Evolutionary conservation across 352 stramenopile genomes (phyloP).

Genomic region (Phytophthora multivora): DNA sequence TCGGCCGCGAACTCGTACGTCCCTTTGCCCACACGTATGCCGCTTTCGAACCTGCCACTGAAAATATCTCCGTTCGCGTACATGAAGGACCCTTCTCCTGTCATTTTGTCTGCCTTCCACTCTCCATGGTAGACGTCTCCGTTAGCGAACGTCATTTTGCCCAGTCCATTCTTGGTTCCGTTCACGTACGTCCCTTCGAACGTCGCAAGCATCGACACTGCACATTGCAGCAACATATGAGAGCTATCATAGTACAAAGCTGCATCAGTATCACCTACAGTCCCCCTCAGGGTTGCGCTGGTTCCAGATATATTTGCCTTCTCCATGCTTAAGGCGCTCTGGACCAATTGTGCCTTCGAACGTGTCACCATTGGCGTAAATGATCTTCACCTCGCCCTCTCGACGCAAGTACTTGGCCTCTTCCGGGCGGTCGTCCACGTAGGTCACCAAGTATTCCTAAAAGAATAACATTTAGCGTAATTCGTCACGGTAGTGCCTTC

Average conservation of each 20-base stretch:
- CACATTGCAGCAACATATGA: not conserved
- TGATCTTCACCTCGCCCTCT: conserved; percentile 86
- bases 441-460: conserved; percentile 82
- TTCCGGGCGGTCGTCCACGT: conserved; percentile 88
- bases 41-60: conserved; percentile 78
- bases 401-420: conserved; percentile 86
- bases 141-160: conserved; percentile 93
- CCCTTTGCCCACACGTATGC: conserved; percentile 86
- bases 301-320: conserved; percentile 90
- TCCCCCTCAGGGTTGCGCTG: conserved; percentile 73
- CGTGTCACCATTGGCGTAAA: conserved; percentile 90
- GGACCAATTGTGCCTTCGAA: conserved; percentile 89
- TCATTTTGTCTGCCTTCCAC: conserved; percentile 85
- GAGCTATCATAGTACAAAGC: not conserved
- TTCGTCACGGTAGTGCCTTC: no score
- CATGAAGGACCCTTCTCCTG: conserved; percentile 90
- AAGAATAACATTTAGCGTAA: not conserved
- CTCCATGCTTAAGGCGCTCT: conserved; percentile 83
- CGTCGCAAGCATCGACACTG: conserved; percentile 71
- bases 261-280: conserved; percentile 20
- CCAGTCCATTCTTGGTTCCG: conserved; percentile 82
- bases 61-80: conserved; percentile 94
- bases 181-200: conserved; percentile 90
- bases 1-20: conserved; percentile 90
- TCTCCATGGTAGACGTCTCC: conserved; percentile 91